phyloP scores from a whole-genome alignment of 2,329 filamentous ascomycete genomes.

The Phialophora expanda region DNA sequence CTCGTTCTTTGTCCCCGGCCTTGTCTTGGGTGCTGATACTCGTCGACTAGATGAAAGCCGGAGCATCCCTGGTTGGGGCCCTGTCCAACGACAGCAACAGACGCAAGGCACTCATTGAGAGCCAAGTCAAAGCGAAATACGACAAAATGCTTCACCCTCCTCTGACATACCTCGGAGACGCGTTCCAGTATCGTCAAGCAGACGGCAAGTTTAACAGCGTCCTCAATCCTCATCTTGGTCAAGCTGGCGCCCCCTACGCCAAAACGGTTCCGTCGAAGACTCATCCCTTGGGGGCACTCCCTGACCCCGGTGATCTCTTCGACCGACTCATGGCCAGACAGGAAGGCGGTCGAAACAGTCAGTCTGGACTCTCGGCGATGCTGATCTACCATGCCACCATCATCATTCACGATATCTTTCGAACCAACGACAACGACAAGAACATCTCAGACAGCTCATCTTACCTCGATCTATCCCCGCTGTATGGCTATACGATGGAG shows the following conservation, averaged over 20 bases:
- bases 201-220: slow-evolving; percentile 8
- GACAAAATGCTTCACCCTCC: slow-evolving; percentile 8
- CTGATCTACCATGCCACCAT: slow-evolving; percentile 9
- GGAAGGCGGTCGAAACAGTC: slow-evolving; percentile 7
- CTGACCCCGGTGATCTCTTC: slow-evolving; percentile 1
- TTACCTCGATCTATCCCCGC: background rate
- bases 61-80: background rate
- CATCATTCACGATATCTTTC: slow-evolving; percentile 6
- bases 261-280: slow-evolving; percentile 6
- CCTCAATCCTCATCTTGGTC: slow-evolving; percentile 2
- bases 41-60: slow-evolving; percentile 4
- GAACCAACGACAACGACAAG: slow-evolving; percentile 7
- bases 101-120: background rate
- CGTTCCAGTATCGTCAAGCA: slow-evolving; percentile 6
- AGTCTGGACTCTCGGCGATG: slow-evolving; percentile 1
- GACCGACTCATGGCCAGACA: slow-evolving; percentile 2
- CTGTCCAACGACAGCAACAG: background rate
- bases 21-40: background rate
- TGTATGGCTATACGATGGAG: slow-evolving; percentile 2
- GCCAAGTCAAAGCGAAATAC: slow-evolving; percentile 3
- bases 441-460: slow-evolving; percentile 6
- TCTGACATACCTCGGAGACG: slow-evolving; percentile 4
- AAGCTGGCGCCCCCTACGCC: slow-evolving; percentile 2
- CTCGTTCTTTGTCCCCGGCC: background rate
- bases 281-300: background rate